A percentile compares a stretch with the other conserved stretches of the same genome.
Conservation (phyloP, 116 monocot species). For the Cymodocea nodosa region DNA sequence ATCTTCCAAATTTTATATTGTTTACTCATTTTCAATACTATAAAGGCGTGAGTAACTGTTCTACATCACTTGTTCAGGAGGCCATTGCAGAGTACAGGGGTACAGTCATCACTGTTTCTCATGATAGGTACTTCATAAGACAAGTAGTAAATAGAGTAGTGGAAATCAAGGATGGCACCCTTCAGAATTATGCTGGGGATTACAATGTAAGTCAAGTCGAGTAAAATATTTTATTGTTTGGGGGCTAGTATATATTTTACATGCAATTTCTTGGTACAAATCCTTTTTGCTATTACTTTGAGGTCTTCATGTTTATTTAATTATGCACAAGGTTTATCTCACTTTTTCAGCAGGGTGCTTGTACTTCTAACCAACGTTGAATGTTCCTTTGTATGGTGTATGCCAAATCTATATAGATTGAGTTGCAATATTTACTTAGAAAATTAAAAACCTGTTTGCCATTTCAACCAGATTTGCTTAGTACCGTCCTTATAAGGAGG, state of each 20-base stretch:
- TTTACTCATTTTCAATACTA: not conserved
- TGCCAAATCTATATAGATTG: too few relatives aligned
- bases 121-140: slow-evolving; percentile 92
- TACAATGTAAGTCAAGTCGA: slow-evolving; percentile 61
- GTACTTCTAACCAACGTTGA: too few relatives aligned
- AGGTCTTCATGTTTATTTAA: too few relatives aligned
- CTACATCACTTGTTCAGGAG: slow-evolving; percentile 36
- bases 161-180: slow-evolving; percentile 59
- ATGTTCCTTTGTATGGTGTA: too few relatives aligned
- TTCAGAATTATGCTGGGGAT: slow-evolving; percentile 90
- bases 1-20: not conserved
- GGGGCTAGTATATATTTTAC: not conserved
- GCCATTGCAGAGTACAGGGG: slow-evolving; percentile 86
- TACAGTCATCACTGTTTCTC: slow-evolving; percentile 88
- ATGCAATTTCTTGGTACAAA: not conserved
- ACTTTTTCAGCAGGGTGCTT: too few relatives aligned
- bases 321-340: too few relatives aligned
- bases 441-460: too few relatives aligned
- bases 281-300: too few relatives aligned
- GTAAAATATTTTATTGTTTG: not conserved
- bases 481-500: too few relatives aligned
- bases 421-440: too few relatives aligned
- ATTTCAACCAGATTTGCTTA: too few relatives aligned
- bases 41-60: not conserved
- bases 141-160: slow-evolving; percentile 93